A percentile compares a stretch with the other conserved stretches of the same genome.
Conservation (phyloP, 176 grass and related monocot genomes). For the Rhynchospora pubera region DNA sequence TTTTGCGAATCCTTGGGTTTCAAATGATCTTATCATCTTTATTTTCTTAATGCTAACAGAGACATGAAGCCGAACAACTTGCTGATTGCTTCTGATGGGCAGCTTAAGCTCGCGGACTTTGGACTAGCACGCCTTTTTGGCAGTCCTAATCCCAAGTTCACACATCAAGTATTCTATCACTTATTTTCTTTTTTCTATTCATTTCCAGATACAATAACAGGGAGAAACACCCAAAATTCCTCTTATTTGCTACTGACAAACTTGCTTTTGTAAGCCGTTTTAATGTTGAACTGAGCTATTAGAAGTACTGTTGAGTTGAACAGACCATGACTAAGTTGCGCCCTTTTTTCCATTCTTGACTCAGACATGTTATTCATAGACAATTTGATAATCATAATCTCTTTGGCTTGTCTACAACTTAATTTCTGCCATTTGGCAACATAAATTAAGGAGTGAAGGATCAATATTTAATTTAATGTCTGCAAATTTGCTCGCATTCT, state of each 20-base stretch:
- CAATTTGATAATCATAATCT: not conserved
- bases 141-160: slow-evolving; percentile 85
- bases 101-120: slow-evolving; percentile 96
- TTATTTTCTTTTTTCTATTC: slow-evolving; percentile 8
- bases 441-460: not conserved
- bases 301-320: not conserved
- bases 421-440: not conserved
- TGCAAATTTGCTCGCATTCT: not conserved
- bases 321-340: not conserved
- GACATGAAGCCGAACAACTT: slow-evolving; percentile 99
- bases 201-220: not conserved
- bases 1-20: not conserved
- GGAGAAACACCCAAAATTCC: not conserved
- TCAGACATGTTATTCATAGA: not conserved
- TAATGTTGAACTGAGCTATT: not conserved
- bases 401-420: not conserved
- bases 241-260: not conserved
- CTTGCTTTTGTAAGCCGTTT: not conserved
- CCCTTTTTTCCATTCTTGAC: not conserved
- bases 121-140: slow-evolving; percentile 92
- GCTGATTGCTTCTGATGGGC: slow-evolving; percentile 75
- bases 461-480: not conserved
- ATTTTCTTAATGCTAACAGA: slow-evolving; percentile 35
- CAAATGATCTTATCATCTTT: not conserved
- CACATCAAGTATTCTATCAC: slow-evolving; percentile 70